Conservation (phyloP, 331 rosid genomes). For the Acacia pycnantha region DNA sequence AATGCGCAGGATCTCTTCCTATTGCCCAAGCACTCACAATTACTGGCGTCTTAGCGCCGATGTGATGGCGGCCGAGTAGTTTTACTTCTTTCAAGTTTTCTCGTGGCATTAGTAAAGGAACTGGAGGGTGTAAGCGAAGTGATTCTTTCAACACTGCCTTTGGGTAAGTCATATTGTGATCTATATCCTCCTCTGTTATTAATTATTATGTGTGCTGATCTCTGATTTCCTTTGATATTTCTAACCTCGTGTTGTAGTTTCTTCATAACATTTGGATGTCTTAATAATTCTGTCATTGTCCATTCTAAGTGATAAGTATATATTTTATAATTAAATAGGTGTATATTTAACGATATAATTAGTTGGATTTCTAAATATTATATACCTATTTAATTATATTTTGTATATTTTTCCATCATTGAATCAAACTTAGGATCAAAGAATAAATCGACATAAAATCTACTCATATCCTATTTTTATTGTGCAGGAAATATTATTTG, state of each 20-base stretch:
- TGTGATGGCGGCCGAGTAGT: not conserved
- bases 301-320: too few relatives aligned
- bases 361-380: too few relatives aligned
- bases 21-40: slow-evolving; percentile 4
- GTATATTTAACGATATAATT: too few relatives aligned
- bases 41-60: not conserved
- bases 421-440: too few relatives aligned
- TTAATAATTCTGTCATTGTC: not conserved
- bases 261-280: not conserved
- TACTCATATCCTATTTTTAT: too few relatives aligned
- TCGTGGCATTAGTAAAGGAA: slow-evolving; percentile 4
- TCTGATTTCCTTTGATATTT: not conserved
- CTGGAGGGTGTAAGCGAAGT: not conserved
- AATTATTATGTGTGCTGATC: not conserved
- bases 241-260: not conserved
- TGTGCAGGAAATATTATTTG: too few relatives aligned
- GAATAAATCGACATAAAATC: too few relatives aligned
- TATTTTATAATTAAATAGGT: too few relatives aligned
- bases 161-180: not conserved
- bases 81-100: not conserved
- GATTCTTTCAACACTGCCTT: slow-evolving; percentile 21
- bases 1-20: not conserved
- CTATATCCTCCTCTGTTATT: not conserved
- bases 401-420: too few relatives aligned
- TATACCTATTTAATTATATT: too few relatives aligned